phyloP scores from a whole-genome alignment of 176 grass and related monocot species.

The Aegilops umbellulata region DNA sequence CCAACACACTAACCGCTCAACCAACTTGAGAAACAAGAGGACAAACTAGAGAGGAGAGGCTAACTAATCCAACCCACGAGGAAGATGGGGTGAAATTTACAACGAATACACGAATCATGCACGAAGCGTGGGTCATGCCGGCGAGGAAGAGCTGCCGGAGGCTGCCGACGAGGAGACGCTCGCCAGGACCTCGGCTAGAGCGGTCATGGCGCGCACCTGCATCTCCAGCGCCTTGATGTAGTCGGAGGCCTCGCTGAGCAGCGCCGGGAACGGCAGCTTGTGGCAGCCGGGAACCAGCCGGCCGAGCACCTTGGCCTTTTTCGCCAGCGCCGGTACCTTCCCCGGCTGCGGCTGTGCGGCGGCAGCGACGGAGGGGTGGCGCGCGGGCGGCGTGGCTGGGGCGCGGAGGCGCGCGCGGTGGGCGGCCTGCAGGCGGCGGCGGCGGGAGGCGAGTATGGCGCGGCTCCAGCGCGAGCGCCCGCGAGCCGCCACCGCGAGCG shows the following conservation, averaged over 20 bases:
- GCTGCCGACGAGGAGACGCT: conserved; percentile 9
- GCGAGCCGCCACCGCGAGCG: conserved; percentile 60
- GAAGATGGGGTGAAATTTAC: conserved; percentile 34
- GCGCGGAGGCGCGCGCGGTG: conserved; percentile 37
- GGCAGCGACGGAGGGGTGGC: not conserved
- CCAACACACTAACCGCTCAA: conserved; percentile 45
- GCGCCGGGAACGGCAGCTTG: conserved; percentile 61
- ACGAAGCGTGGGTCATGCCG: conserved; percentile 32
- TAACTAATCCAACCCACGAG: conserved; percentile 34
- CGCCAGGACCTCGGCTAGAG: conserved; percentile 68
- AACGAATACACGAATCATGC: conserved; percentile 51
- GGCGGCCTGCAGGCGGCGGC: conserved; percentile 36
- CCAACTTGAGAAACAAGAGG: conserved; percentile 10
- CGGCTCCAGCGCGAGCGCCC: conserved; percentile 84
- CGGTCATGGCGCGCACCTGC: conserved; percentile 90
- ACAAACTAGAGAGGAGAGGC: conserved; percentile 18
- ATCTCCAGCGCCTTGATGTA: conserved; percentile 93
- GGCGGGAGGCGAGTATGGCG: conserved; percentile 60
- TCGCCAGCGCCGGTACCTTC: conserved; percentile 25
- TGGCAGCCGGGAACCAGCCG: conserved; percentile 80
- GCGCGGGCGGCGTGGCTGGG: not conserved
- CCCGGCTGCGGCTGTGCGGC: not conserved
- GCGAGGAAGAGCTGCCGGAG: conserved; percentile 4
- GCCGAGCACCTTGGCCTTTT: conserved; percentile 67
- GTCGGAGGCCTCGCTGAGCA: conserved; percentile 72